A percentile compares a stretch with the other conserved stretches of the same genome.
Conservation (phyloP, 257 asterid genomes). For the Solanum arcanum region DNA sequence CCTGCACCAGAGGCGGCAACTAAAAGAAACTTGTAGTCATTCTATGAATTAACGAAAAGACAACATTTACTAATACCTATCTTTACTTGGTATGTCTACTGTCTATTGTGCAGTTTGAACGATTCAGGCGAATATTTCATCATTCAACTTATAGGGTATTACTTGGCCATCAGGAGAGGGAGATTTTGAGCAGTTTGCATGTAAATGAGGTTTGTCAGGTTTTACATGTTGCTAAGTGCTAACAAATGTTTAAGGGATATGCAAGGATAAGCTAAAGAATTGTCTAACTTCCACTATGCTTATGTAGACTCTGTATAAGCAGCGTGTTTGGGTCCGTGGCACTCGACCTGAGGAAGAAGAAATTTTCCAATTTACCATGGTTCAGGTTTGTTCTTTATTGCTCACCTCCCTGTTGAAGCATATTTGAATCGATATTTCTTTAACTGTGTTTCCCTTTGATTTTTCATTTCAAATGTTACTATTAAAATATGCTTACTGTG, state of each 20-base stretch:
- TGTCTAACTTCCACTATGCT: neutral
- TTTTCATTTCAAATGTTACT: conserved; percentile 2
- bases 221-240: neutral
- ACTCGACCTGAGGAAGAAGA: conserved; percentile 94
- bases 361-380: conserved; percentile 68
- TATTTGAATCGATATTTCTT: neutral
- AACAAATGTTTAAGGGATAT: neutral
- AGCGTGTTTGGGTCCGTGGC: conserved; percentile 82
- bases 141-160: conserved; percentile 83
- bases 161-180: conserved; percentile 81
- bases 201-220: conserved; percentile 56
- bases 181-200: conserved; percentile 74
- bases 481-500: neutral
- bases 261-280: neutral
- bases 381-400: conserved; percentile 41
- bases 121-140: conserved; percentile 89
- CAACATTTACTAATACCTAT: neutral
- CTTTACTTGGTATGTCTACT: neutral
- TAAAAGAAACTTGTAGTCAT: neutral
- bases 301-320: conserved; percentile 60
- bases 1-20: neutral
- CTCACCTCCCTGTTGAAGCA: neutral
- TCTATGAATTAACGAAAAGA: neutral
- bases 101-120: conserved; percentile 51
- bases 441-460: neutral